Conservation (phyloP, 495 filamentous ascomycete genomes). For the Penicillium bovifimosum region DNA sequence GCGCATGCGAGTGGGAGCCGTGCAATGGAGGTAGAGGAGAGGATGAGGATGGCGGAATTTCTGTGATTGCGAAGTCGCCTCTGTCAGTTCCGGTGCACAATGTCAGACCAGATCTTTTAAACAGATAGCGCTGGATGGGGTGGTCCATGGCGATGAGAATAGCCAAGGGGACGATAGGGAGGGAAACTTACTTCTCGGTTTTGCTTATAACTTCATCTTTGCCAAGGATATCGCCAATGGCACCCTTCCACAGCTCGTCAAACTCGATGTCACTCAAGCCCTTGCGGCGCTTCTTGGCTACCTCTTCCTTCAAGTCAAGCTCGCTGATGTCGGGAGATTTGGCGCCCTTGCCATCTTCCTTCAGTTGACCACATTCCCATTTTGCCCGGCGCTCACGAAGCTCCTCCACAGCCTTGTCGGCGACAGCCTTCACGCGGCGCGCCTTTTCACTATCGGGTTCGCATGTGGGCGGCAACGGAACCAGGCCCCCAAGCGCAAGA, state of each 20-base stretch:
- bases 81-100: conserved; percentile 66
- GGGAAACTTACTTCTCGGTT: conserved; percentile 67
- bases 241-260: conserved; percentile 82
- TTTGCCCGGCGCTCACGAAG: conserved; percentile 80
- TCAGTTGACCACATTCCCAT: conserved; percentile 79
- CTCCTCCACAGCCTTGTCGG: conserved; percentile 81
- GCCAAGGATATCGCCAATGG: conserved; percentile 75
- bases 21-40: conserved; percentile 75
- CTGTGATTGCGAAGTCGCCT: conserved; percentile 62
- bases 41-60: conserved; percentile 50
- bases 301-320: conserved; percentile 66
- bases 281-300: conserved; percentile 66
- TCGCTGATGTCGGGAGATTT: conserved; percentile 64
- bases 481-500: conserved; percentile 68
- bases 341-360: conserved; percentile 54
- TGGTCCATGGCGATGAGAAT: conserved; percentile 15
- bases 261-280: conserved; percentile 83
- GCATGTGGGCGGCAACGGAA: conserved; percentile 88
- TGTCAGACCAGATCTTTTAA: conserved; percentile 43
- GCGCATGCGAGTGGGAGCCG: conserved; percentile 82
- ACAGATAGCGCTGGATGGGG: conserved; percentile 16
- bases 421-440: conserved; percentile 77
- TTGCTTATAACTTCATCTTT: conserved; percentile 75
- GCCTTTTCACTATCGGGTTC: conserved; percentile 92
- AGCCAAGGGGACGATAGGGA: conserved; percentile 8